Evolutionary conservation across 139 green algal genomes (phyloP).

Genomic region (Choricystis sp.): DNA sequence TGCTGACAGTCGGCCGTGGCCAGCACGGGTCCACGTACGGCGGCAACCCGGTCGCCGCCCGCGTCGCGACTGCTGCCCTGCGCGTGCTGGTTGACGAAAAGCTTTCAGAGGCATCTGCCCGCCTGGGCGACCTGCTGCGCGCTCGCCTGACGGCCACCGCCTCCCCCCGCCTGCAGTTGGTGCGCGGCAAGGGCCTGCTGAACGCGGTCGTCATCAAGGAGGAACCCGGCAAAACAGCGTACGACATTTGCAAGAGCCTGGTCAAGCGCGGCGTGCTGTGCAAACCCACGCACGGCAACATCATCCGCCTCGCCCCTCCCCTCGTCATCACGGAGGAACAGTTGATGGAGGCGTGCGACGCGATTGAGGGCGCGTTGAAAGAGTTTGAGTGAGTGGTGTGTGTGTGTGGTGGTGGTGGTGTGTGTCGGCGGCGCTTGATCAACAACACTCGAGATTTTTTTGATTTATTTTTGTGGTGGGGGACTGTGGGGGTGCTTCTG

Average conservation of each 20-base stretch:
- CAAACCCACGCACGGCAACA: conserved; percentile 91
- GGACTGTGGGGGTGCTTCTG: no score
- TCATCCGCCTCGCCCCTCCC: conserved; percentile 78
- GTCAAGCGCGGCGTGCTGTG: conserved; percentile 67
- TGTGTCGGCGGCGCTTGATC: no score
- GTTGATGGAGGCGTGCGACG: conserved; percentile 46
- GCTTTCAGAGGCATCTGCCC: conserved; percentile 62
- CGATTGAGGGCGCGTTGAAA: conserved; percentile 43
- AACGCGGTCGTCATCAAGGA: conserved; percentile 75
- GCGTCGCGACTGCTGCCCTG: conserved; percentile 72
- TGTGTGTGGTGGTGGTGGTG: no score
- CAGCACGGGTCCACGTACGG: conserved; percentile 86
- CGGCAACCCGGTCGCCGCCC: conserved; percentile 81
- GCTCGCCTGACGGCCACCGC: conserved; percentile 26
- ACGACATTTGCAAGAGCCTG: conserved; percentile 77
- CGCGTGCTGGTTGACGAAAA: conserved; percentile 85
- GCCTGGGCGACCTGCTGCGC: conserved; percentile 52
- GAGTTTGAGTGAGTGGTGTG: conserved; percentile 32
- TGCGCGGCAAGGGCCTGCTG: conserved; percentile 73
- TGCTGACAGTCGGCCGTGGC: conserved; percentile 67
- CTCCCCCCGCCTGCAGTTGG: conserved; percentile 14
- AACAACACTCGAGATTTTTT: no score
- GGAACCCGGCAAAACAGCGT: conserved; percentile 42
- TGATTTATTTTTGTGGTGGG: no score
- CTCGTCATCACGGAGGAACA: conserved; percentile 63